Evolutionary conservation across 179 eudicot genomes (phyloP).

Genomic region (Carnegiea gigantea): DNA sequence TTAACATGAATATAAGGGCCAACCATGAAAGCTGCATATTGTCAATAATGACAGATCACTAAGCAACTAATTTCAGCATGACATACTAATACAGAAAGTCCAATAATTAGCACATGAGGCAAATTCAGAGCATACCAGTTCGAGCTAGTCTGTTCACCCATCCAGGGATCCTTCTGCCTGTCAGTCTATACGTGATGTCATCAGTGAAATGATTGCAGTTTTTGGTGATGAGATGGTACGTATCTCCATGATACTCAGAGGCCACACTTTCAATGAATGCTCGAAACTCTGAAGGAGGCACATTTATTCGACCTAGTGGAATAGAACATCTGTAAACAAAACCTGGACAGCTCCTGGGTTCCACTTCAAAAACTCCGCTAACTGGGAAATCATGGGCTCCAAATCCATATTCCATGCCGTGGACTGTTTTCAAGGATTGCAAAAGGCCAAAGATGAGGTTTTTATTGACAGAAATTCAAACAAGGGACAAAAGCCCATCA

Average conservation of each 20-base stretch:
- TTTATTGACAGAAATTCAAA: not conserved
- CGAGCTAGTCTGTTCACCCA: slow-evolving; percentile 85
- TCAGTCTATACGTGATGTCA: slow-evolving; percentile 53
- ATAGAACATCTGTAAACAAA: slow-evolving; percentile 78
- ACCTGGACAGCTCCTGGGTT: slow-evolving; percentile 93
- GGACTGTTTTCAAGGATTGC: slow-evolving; percentile 42
- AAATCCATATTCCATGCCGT: slow-evolving; percentile 95
- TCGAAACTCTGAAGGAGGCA: slow-evolving; percentile 78
- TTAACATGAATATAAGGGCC: not conserved
- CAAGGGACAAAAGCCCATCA: not conserved
- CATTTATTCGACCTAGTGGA: slow-evolving; percentile 54
- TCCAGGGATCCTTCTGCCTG: slow-evolving; percentile 66
- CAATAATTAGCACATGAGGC: not conserved
- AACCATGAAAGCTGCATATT: not conserved
- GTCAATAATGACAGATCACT: not conserved
- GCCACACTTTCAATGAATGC: slow-evolving; percentile 68
- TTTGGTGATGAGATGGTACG: slow-evolving; percentile 84
- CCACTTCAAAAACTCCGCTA: slow-evolving; percentile 98
- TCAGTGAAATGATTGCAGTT: slow-evolving; percentile 86
- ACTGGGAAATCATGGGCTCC: slow-evolving; percentile 95
- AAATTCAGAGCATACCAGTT: slow-evolving; percentile 42
- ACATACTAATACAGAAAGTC: not conserved
- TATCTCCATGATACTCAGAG: slow-evolving; percentile 91
- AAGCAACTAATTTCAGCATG: not conserved
- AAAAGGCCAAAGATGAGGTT: slow-evolving; percentile 1